A percentile compares a stretch with the other conserved stretches of the same genome.
phyloP scores from a whole-genome alignment of 2,329 filamentous ascomycete species.

The Colletotrichum endophyticum region DNA sequence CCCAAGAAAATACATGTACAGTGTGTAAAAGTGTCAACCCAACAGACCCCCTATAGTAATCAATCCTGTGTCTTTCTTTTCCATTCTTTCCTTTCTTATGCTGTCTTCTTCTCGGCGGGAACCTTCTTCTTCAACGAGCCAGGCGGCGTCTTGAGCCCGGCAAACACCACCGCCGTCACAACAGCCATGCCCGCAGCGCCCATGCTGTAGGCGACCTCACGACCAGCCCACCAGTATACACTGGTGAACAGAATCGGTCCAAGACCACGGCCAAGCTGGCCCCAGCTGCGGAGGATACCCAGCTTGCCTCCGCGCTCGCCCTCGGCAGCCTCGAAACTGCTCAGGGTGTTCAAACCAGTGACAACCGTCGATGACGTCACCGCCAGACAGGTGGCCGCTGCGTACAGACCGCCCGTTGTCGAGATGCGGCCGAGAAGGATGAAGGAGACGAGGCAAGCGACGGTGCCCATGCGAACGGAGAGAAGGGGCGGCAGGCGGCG shows the following conservation, averaged over 20 bases:
- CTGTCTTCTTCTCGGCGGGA: slow-evolving; percentile 8
- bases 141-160: slow-evolving; percentile 70
- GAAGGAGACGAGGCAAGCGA: slow-evolving; percentile 81
- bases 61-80: background rate
- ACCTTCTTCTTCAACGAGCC: slow-evolving; percentile 32
- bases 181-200: slow-evolving; percentile 81
- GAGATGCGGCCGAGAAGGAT: slow-evolving; percentile 75
- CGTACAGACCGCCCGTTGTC: slow-evolving; percentile 75
- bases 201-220: slow-evolving; percentile 81
- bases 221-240: slow-evolving; percentile 97
- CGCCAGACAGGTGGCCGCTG: slow-evolving; percentile 82
- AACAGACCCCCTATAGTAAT: background rate
- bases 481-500: slow-evolving; percentile 81
- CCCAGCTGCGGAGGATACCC: slow-evolving; percentile 80
- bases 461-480: slow-evolving; percentile 79
- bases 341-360: slow-evolving; percentile 88
- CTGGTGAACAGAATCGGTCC: slow-evolving; percentile 92
- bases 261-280: slow-evolving; percentile 85
- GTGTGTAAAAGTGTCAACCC: background rate
- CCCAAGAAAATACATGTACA: background rate
- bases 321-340: slow-evolving; percentile 84
- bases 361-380: slow-evolving; percentile 95
- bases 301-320: slow-evolving; percentile 85
- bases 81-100: background rate
- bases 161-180: slow-evolving; percentile 75